Percentiles rank a stretch among this genome's conserved stretches.
These are phyloP conservation scores for Aspergillus ibericus DNA, from an alignment of 2,329 filamentous ascomycete species.

Conservation along the genomic window DNA sequence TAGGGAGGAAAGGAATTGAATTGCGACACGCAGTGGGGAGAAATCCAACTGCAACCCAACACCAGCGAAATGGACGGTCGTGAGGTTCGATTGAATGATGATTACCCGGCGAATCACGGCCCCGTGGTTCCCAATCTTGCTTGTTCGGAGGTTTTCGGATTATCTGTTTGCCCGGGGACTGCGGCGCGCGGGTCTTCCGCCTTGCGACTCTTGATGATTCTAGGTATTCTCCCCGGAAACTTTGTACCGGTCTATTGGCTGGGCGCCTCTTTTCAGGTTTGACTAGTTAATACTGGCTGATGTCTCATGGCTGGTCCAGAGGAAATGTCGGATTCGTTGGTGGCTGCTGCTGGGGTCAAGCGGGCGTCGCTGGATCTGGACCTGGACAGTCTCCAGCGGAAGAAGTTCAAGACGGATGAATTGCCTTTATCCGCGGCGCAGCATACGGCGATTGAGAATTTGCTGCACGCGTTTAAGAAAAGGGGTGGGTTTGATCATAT, in stretches of 20 bases:
- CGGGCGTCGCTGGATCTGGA: constrained; percentile 24
- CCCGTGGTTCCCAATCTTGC: constrained; percentile 34
- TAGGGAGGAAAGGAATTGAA: constrained; percentile 3
- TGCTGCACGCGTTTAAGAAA: constrained; percentile 65
- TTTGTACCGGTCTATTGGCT: no score
- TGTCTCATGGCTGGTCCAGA: constrained; percentile 34
- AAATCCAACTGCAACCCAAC: background rate
- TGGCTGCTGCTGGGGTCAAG: constrained; percentile 28
- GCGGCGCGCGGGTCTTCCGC: background rate
- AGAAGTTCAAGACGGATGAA: constrained; percentile 61
- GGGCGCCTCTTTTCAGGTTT: background rate
- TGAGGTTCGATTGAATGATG: constrained; percentile 17
- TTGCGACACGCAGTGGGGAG: background rate
- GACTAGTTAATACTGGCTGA: background rate
- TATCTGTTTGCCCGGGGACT: background rate
- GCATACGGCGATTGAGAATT: constrained; percentile 59
- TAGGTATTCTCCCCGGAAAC: no score
- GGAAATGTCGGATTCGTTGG: constrained; percentile 27
- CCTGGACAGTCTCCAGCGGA: constrained; percentile 37
- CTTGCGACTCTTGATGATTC: background rate
- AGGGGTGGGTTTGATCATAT: constrained; percentile 65
- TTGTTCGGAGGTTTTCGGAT: constrained; percentile 1
- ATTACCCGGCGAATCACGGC: constrained; percentile 36
- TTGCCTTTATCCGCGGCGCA: constrained; percentile 60
- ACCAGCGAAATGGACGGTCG: constrained; percentile 13